Evolutionary conservation across 1,284 basidiomycete species (phyloP).

Genomic region (Heterobasidion occidentale): DNA sequence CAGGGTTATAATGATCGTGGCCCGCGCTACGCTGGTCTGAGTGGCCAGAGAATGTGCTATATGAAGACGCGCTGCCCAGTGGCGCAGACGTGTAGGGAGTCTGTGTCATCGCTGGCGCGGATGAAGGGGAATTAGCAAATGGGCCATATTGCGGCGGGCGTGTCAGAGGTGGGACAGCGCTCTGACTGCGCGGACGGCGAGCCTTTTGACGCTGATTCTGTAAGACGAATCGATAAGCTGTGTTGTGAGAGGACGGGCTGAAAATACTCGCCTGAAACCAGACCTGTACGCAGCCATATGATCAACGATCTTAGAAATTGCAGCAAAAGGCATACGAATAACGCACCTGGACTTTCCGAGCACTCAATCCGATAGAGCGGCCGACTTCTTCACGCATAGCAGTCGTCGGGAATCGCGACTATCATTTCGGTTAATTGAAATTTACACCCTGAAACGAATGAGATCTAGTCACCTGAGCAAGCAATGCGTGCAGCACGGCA

Average conservation of each 20-base stretch:
- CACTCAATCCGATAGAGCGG: constrained; percentile 73
- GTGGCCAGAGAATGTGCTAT: not conserved
- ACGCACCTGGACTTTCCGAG: constrained; percentile 79
- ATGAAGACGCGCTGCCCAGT: not conserved
- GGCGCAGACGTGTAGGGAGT: not conserved
- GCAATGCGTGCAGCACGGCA: constrained; percentile 69
- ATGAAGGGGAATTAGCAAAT: constrained; percentile 36
- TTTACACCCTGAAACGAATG: not conserved
- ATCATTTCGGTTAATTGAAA: constrained; percentile 1
- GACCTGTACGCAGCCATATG: constrained; percentile 38
- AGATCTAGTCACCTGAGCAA: constrained; percentile 55
- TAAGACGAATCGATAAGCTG: constrained; percentile 12
- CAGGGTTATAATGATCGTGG: not conserved
- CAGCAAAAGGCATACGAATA: not conserved
- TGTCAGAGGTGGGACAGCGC: constrained; percentile 30
- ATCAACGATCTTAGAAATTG: constrained; percentile 5
- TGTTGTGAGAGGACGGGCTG: constrained; percentile 3
- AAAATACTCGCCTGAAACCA: constrained; percentile 68
- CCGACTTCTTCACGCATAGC: constrained; percentile 80
- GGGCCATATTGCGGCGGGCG: constrained; percentile 54
- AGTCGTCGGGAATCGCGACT: constrained; percentile 83
- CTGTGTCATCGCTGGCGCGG: not conserved
- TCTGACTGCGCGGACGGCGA: constrained; percentile 48
- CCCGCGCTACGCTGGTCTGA: not conserved
- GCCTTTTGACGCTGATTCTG: constrained; percentile 80